These are phyloP conservation scores for Penicillium manginii DNA, from an alignment of 495 filamentous ascomycete species.

Conservation along the genomic window DNA sequence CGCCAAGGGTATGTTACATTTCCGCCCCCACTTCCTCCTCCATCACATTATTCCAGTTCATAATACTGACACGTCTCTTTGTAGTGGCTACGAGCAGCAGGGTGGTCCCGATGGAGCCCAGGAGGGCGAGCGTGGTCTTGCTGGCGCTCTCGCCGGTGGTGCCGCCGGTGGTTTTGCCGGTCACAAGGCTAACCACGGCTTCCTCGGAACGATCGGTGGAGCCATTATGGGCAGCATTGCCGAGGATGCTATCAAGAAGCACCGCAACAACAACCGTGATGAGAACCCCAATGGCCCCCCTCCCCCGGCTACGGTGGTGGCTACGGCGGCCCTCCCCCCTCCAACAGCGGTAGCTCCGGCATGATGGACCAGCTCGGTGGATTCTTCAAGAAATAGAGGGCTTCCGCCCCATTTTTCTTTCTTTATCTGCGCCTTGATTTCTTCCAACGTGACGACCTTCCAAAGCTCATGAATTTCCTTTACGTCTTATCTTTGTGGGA, in stretches of 20 bases:
- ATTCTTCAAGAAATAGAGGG: conserved; percentile 49
- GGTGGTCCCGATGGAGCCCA: conserved; percentile 43
- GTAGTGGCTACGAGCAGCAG: conserved; percentile 30
- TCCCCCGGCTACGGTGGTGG: conserved; percentile 18
- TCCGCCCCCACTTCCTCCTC: background rate
- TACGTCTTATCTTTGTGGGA: conserved; percentile 14
- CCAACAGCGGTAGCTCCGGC: conserved; percentile 27
- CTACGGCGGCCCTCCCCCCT: conserved; percentile 22
- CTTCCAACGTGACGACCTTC: conserved; percentile 20
- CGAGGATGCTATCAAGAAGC: conserved; percentile 51
- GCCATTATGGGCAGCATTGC: conserved; percentile 53
- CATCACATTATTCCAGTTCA: background rate
- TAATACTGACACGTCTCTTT: background rate
- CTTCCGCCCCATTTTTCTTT: conserved; percentile 8
- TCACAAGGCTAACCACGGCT: conserved; percentile 55
- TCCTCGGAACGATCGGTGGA: conserved; percentile 55
- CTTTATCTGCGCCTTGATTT: conserved; percentile 4
- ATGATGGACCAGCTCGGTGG: conserved; percentile 48
- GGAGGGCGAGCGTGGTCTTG: conserved; percentile 54
- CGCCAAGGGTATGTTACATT: conserved; percentile 27
- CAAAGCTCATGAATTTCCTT: conserved; percentile 33
- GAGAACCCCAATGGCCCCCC: conserved; percentile 17
- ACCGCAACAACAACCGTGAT: conserved; percentile 41
- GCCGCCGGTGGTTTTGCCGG: conserved; percentile 49
- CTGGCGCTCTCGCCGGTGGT: conserved; percentile 50